Base-by-base conservation (phyloP, 495 filamentous ascomycete genomes). In the Talaromyces wortmannii region DNA sequence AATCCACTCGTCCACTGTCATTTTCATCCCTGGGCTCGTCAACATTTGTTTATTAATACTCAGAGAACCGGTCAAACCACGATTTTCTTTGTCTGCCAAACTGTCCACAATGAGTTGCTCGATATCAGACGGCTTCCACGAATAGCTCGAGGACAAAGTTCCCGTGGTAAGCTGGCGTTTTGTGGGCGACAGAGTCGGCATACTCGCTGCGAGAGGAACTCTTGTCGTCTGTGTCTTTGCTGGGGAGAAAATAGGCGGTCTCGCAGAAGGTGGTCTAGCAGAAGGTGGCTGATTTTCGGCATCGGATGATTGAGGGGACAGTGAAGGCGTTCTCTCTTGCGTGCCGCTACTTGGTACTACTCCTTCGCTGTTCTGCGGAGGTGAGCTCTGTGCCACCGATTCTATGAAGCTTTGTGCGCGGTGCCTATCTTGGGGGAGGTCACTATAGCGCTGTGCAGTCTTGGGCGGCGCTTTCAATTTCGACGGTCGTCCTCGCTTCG, bases 1-100 rank as follows among this genome's bases (percentile, higher is more conserved):
- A 45, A 98, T 85, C 94, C 94, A 98, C 68, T 96, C 85, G 66
- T 95, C 89, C 2, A 97, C 90, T 0, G 83, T 90, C 90, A 98
- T 92, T 42, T 80, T 80, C 75, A 87, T 90, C 74, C 97, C 92
- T 0, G 83, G 83, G 57, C 77, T 87, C 1, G 82, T 85, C 57
- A 98, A 67, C n/a, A 78, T 78, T 29, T 73, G 76, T 57, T 78
- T 80, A 7, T 63, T 65, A 36, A 79, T 71, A 31, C 75, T 70
- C 51, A 79, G 66, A 0, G 68, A 57, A 4, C 71, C 74, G 10
- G 58, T 55, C 7, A 75, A 51, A 54, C 78, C 73, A 48, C 79
- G 75, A 59, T 85, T 86, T 43, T 83, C 83, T 48, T 82, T 74
- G 30, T 80, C 76, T 12, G 72, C 73, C 18, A 70, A 60, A 66